Base-by-base conservation (phyloP, 1,284 basidiomycete species). In the Malassezia caprae region DNA sequence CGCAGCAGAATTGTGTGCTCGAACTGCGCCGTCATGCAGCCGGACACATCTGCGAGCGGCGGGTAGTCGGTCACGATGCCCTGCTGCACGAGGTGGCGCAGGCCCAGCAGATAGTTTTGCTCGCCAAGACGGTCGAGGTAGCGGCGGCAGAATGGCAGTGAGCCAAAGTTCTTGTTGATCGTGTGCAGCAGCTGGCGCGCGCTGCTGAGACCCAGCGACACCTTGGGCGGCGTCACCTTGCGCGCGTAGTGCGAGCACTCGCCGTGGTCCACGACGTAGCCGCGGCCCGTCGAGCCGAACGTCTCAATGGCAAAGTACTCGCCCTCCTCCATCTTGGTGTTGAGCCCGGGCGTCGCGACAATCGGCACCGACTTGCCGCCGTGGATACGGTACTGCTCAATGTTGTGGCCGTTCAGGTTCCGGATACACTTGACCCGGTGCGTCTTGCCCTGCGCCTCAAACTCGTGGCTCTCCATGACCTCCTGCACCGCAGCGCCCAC, bases 221-320 rank as follows among this genome's bases (percentile, higher is more conserved):
- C 52, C 11, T 49, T 54, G 41, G 85, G 84, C 2, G 84, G 83
- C 71, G 89, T 81, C 57, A 79, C 75, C 30, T 82, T 80, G n/a
- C 70, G 56, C 23, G 67, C 64, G 71, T 96, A 99, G 76, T 98
- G 94, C 28, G 90, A 94, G 69, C 85, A 87, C 40, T 91, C 91
- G 21, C 91, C 94, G 46, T 55, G 45, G 34, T 98, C 93, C 12
- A 88, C 80, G n/a, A 96, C 89, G 42, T 84, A 81, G 3, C 93
- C 94, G 39, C 86, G 81, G n/a, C 94, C 94, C 0, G 93, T 98
- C 23, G 87, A 88, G 21, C 94, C 94, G 76, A 99, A 99, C 0
- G 94, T 98, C 77, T 99, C 94, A 61, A 99, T 96, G 13, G 94
- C 94, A 75, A 90, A 98, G 76, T 96, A 94, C 73, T 99, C 94